Base-by-base conservation (phyloP, 306 rosid genomes). In the Sechiopsis laciniata region DNA sequence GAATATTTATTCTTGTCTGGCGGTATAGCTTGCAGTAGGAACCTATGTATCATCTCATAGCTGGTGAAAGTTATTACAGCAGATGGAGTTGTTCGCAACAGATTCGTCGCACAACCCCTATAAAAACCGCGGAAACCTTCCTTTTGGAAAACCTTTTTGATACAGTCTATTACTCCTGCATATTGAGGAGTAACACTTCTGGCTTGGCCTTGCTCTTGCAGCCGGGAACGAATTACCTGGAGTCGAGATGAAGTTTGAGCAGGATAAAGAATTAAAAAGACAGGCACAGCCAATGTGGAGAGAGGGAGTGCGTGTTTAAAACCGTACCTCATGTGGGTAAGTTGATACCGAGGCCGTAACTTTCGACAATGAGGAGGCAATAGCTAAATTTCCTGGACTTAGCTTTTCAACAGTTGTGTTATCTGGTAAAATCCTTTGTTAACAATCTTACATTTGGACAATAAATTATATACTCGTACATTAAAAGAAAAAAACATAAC, bases 201-300 rank as follows among this genome's bases (percentile, higher is more conserved):
- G 12, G 90, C 92, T 11, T 86, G 97, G 67, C 99, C 99, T 84
- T 91, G 99, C 82, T 94, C 96, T 83, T 94, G 99, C 69, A 94
- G 88, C 81, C 99, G 81, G 4, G 99, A 88, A 10, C 99, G 92
- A 74, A 94, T 77, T 7, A 94, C 92, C 97, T 92, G 78, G 26
- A 65, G 52, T 26, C 2, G 29, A 26, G 29, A 75, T 16, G 51
- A 14, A 21, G 71, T 45, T 68, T 64, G 20, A 32, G 68, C 15
- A 74, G 68, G 69, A 70, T 54, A 71, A 21, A 59, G 1, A 14
- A 71, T 59, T 32, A 72, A 35, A 7, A 42, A 55, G 56, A 61
- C 42, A 51, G 9, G 21, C 5, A 62, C 13, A 77, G 10, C 37
- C 35, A 21, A n/a, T 52, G 3, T 16, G 6, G 65, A 40, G 53